Percentiles rank a stretch among this genome's conserved stretches.
Evolutionary conservation across 306 rosid genomes (phyloP).

Genomic region (Gastrolobium bilobum): DNA sequence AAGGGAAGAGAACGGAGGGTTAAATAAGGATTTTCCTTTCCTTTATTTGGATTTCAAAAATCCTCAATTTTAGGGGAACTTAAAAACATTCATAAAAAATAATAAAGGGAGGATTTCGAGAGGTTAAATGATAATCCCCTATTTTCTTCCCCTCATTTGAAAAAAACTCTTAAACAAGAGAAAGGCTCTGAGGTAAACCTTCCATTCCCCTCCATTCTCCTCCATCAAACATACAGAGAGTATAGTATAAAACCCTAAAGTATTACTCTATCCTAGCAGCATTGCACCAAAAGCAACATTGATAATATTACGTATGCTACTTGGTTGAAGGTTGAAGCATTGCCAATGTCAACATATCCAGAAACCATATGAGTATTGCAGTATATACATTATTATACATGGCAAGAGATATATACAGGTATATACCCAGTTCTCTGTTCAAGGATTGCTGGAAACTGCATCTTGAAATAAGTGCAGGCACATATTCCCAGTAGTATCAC

Average conservation of each 20-base stretch:
- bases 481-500: conserved; percentile 64
- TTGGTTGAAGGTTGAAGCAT: conserved; percentile 21
- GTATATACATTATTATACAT: neutral
- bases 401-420: neutral
- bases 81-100: conserved; percentile 11
- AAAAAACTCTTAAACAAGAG: conserved; percentile 1
- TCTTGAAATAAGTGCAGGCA: conserved; percentile 62
- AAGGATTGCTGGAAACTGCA: conserved; percentile 65
- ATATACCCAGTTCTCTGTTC: conserved; percentile 64
- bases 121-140: neutral
- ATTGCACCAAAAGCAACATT: conserved; percentile 28
- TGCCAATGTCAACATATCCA: neutral
- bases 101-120: neutral
- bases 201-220: neutral
- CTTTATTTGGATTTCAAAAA: neutral
- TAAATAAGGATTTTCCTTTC: neutral
- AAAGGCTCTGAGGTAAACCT: conserved; percentile 1
- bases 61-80: neutral
- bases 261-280: neutral
- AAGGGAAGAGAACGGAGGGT: neutral
- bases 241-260: neutral
- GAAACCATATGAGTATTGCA: neutral
- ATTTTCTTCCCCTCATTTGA: neutral
- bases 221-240: neutral
- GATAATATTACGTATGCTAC: neutral